These are phyloP conservation scores for Backusella sp. DNA, from an alignment of 192 early-diverging fungal species.

Conservation along the genomic window DNA sequence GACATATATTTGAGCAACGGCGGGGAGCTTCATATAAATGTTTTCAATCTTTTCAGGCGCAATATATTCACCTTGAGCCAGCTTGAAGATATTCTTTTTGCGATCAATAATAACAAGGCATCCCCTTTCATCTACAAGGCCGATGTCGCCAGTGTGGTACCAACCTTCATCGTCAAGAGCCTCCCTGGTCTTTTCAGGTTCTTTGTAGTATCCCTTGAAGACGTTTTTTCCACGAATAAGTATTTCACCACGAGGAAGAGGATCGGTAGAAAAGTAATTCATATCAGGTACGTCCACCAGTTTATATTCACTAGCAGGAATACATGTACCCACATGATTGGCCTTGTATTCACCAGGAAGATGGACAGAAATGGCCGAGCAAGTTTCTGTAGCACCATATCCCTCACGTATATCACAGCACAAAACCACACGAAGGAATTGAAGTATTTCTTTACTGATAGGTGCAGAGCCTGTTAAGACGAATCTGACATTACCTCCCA, in stretches of 20 bases:
- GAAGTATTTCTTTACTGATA: constrained; percentile 60
- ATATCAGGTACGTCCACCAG: constrained; percentile 86
- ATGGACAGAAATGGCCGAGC: constrained; percentile 32
- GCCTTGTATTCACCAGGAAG: constrained; percentile 51
- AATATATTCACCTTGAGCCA: constrained; percentile 65
- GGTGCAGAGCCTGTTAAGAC: constrained; percentile 71
- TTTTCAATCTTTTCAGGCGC: constrained; percentile 91
- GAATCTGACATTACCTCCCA: constrained; percentile 72
- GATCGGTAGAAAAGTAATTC: constrained; percentile 75
- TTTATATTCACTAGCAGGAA: constrained; percentile 69
- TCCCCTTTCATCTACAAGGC: constrained; percentile 38
- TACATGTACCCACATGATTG: constrained; percentile 68
- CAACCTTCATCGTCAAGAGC: constrained; percentile 80
- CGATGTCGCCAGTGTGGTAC: constrained; percentile 68
- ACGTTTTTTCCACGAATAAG: constrained; percentile 72
- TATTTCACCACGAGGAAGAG: constrained; percentile 89
- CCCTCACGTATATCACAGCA: constrained; percentile 61
- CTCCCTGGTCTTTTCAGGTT: constrained; percentile 72
- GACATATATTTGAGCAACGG: constrained; percentile 53
- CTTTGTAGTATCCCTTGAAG: constrained; percentile 86
- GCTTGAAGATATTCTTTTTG: constrained; percentile 82
- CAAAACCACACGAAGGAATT: constrained; percentile 69
- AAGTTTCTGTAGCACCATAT: constrained; percentile 51
- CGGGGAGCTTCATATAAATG: constrained; percentile 38
- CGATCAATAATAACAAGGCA: constrained; percentile 79